Percentiles rank a stretch among this genome's conserved stretches.
These are phyloP conservation scores for Sporothrix protearum DNA, from an alignment of 2,329 filamentous ascomycete species.

Conservation along the genomic window DNA sequence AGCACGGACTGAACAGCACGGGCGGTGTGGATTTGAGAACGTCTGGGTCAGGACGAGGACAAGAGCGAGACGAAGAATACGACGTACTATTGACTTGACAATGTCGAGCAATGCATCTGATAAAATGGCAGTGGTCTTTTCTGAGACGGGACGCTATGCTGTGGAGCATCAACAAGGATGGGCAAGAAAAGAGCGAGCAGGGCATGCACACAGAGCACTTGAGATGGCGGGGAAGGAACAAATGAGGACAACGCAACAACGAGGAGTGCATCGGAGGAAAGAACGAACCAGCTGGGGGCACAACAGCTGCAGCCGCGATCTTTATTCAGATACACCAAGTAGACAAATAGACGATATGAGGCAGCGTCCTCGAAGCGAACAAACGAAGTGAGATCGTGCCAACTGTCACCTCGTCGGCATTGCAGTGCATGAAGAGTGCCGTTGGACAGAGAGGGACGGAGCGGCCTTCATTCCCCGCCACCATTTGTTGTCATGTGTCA, in stretches of 20 bases:
- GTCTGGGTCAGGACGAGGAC: neutral
- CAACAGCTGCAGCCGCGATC: neutral
- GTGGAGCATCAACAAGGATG: neutral
- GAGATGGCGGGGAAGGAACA: neutral
- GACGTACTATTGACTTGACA: neutral
- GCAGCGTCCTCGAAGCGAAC: neutral
- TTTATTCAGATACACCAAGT: neutral
- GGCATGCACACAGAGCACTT: neutral
- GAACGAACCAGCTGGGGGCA: neutral
- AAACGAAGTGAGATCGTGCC: neutral
- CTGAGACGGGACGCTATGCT: neutral
- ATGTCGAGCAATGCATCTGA: neutral
- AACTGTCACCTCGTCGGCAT: neutral
- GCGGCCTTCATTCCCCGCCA: neutral
- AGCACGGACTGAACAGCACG: neutral
- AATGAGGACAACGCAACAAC: neutral
- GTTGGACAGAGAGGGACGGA: neutral
- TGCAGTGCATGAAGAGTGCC: neutral
- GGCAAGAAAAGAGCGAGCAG: neutral
- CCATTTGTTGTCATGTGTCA: neutral
- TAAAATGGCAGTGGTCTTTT: neutral
- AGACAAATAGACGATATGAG: neutral
- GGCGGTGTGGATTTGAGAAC: neutral
- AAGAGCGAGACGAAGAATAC: neutral
- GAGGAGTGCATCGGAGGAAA: neutral